Conservation (phyloP, 768 basidiomycete species). For the Floccularia luteovirens region DNA sequence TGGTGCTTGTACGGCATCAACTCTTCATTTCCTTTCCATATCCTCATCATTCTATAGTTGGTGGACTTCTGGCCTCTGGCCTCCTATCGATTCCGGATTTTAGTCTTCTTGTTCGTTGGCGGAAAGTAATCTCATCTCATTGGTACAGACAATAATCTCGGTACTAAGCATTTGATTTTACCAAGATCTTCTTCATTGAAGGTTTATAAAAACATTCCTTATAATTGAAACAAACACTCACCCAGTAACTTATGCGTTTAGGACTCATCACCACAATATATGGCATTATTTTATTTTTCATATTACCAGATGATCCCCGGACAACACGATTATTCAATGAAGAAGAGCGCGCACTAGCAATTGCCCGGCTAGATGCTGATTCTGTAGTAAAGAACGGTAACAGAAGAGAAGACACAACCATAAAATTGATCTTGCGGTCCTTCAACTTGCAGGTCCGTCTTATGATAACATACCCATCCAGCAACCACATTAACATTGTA, state of each 20-base stretch:
- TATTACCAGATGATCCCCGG: constrained; percentile 27
- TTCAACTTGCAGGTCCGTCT: constrained; percentile 11
- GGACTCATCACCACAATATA: constrained; percentile 29
- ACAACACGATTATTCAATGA: constrained; percentile 22
- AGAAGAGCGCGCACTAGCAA: constrained; percentile 23
- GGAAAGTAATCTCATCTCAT: constrained; percentile 13
- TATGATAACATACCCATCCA: not conserved
- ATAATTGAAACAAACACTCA: not conserved
- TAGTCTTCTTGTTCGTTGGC: constrained; percentile 22
- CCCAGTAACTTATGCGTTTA: constrained; percentile 3
- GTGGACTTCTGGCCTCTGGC: constrained; percentile 29
- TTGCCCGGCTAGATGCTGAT: constrained; percentile 26
- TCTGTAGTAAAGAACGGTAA: constrained; percentile 18
- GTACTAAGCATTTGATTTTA: not conserved
- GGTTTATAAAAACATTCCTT: constrained; percentile 14
- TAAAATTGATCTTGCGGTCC: constrained; percentile 5
- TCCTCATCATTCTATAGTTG: constrained; percentile 15
- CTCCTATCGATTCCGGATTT: constrained; percentile 20
- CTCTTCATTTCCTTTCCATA: not conserved
- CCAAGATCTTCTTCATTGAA: constrained; percentile 33
- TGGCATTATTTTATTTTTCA: constrained; percentile 25
- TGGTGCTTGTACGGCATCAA: constrained; percentile 22
- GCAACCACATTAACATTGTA: not conserved
- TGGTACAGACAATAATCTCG: too few relatives aligned
- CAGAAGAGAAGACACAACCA: constrained; percentile 18